Percentiles rank a stretch among this genome's conserved stretches.
Evolutionary conservation across 306 rosid species (phyloP).

Genomic region (Trifolium subterraneum): DNA sequence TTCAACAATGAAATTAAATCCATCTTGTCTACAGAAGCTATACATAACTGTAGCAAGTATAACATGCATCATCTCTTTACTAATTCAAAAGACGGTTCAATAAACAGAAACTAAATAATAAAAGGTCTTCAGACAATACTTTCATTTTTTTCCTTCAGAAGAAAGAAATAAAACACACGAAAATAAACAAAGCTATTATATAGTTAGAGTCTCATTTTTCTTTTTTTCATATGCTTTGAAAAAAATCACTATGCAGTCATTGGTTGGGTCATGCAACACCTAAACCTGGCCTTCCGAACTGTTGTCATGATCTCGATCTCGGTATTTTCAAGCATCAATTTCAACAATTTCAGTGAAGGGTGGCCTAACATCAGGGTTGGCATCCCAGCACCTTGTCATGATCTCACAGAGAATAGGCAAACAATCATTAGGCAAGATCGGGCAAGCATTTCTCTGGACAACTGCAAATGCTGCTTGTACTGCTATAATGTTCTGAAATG

Average conservation of each 20-base stretch:
- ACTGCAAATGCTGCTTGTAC: constrained; percentile 99
- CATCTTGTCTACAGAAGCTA: too few relatives aligned
- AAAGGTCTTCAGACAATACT: constrained; percentile 49
- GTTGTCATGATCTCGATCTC: constrained; percentile 92
- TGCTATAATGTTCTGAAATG: constrained; percentile 97
- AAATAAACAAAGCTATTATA: too few relatives aligned
- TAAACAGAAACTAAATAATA: too few relatives aligned
- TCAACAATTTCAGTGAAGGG: constrained; percentile 79
- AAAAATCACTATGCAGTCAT: constrained; percentile 83
- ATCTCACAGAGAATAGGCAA: constrained; percentile 85
- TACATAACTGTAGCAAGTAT: too few relatives aligned
- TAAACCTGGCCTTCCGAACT: constrained; percentile 93
- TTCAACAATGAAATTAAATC: too few relatives aligned
- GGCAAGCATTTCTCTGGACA: constrained; percentile 87
- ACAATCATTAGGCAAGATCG: constrained; percentile 82
- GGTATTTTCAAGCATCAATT: constrained; percentile 92
- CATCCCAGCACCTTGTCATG: constrained; percentile 98
- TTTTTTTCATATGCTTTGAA: constrained; percentile 42
- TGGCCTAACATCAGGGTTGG: constrained; percentile 95
- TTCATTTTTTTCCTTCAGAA: constrained; percentile 43
- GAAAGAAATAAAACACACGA: constrained; percentile 58
- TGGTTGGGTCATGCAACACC: too few relatives aligned
- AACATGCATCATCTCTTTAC: too few relatives aligned
- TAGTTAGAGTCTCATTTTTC: constrained; percentile 42
- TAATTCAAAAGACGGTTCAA: too few relatives aligned